Conservation (phyloP, 305 asterid genomes). For the Fraxinus paxiana region DNA sequence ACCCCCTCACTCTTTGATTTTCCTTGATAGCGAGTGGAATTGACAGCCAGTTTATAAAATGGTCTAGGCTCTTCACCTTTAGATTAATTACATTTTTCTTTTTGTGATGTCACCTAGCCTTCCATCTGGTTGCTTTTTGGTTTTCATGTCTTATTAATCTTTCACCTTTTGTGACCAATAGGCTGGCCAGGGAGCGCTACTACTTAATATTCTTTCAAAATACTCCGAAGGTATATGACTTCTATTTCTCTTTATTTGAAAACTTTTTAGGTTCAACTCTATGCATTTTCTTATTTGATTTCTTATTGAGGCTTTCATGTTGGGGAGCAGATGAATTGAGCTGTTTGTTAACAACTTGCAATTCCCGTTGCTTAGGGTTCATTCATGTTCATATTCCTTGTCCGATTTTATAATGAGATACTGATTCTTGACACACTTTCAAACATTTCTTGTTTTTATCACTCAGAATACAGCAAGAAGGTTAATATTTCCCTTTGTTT, state of each 20-base stretch:
- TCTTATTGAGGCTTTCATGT: conserved; percentile 12
- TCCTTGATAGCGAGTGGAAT: conserved; percentile 6
- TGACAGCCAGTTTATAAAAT: conserved; percentile 5
- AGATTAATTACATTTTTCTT: background rate
- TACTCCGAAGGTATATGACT: conserved; percentile 64
- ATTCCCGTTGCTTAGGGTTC: background rate
- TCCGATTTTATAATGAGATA: conserved; percentile 6
- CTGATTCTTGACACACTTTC: background rate
- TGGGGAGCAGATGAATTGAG: conserved; percentile 3
- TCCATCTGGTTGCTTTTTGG: background rate
- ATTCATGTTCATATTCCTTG: conserved; percentile 13
- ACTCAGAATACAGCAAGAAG: conserved; percentile 6
- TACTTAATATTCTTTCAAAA: conserved; percentile 75
- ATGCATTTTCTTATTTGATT: conserved; percentile 11
- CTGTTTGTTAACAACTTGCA: conserved; percentile 19
- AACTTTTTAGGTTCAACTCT: conserved; percentile 16
- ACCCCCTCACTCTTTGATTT: background rate
- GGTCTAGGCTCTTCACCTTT: conserved; percentile 14
- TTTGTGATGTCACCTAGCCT: background rate
- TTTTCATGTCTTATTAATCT: conserved; percentile 3
- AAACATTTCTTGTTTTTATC: background rate
- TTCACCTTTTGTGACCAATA: conserved; percentile 31
- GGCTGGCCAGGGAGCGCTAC: conserved; percentile 85
- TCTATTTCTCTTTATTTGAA: conserved; percentile 5
- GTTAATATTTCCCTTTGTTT: background rate